Evolutionary conservation across 2,329 filamentous ascomycete genomes (phyloP), one percentile per base, ranked within the genome.

Genomic region (Fusarium begoniae): DNA sequence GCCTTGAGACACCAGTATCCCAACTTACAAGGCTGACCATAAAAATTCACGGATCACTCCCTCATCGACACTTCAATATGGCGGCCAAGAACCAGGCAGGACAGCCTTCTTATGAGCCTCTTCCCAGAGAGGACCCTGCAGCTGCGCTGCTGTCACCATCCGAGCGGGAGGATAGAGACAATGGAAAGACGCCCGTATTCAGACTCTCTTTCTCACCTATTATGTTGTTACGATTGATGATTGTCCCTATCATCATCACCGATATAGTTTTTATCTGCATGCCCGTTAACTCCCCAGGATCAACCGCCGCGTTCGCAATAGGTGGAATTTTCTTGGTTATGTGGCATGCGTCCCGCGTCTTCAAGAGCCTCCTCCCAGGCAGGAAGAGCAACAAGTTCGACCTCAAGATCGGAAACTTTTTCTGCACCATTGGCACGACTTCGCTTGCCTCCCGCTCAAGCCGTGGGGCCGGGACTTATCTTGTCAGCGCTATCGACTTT

Each of bases 321-420:
- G 72, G 60, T 48, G 57, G 65, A 15, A 45, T 76, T n/a, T 18
- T 69, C 11, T 32, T 74, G 28, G 43, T 43, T 12, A 8, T 76
- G 13, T 75, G 74, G 72, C 69, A 66, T 61, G 45, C 41, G 32
- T 61, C 43, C 32, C 67, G 66, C 24, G 35, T 74, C 41, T 22
- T 67, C 38, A 63, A 47, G 17, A 45, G 61, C 55, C 43, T 72
- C 24, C 45, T 74, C 30, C 58, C 65, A 15, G 41, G 57, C 18
- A 70, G 55, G n/a, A 67, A 48, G 37, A 47, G 28, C n/a, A 50
- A 67, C 56, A 72, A 72, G 38, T 74, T 78, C 51, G 74, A 78
- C 37, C 47, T 78, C 37, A 71, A 59, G n/a, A 50, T 78, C n/a
- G 77, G 75, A 11, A 66, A 55, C 45, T 76, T 77, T 13, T 68